These are phyloP conservation scores for Aureobasidium sp. DNA, from an alignment of 2,329 filamentous ascomycete species.

Conservation along the genomic window DNA sequence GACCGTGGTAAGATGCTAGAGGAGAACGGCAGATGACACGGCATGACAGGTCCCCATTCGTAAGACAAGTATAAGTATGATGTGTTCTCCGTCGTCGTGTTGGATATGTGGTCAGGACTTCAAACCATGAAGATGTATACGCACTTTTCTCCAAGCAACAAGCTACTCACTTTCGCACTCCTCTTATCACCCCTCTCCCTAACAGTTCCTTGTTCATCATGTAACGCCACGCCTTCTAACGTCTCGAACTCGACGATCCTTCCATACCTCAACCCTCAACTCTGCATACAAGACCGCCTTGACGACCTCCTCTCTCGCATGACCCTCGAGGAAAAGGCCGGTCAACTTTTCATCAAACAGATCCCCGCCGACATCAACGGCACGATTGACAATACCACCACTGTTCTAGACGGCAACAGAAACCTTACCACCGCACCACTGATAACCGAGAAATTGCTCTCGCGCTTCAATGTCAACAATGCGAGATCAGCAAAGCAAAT, in stretches of 20 bases:
- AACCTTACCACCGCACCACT: conserved; percentile 44
- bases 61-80: not conserved
- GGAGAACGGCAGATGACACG: not conserved
- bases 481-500: conserved; percentile 60
- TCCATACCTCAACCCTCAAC: not conserved
- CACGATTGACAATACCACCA: not conserved
- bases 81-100: not conserved
- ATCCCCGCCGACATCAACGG: conserved; percentile 29
- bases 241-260: not conserved
- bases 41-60: not conserved
- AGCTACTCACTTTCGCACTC: not conserved
- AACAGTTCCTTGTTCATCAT: not conserved
- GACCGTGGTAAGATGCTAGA: not conserved
- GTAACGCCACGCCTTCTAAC: not conserved
- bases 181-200: not conserved
- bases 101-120: too few relatives aligned
- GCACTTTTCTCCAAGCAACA: not conserved
- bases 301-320: conserved; percentile 61
- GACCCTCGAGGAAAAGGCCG: conserved; percentile 65
- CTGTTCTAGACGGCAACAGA: not conserved
- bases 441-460: conserved; percentile 63
- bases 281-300: conserved; percentile 52
- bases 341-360: conserved; percentile 40
- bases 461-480: conserved; percentile 55
- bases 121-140: not conserved